Conservation (phyloP, 176 grass and related monocot species). For the Juncus inflexus region DNA sequence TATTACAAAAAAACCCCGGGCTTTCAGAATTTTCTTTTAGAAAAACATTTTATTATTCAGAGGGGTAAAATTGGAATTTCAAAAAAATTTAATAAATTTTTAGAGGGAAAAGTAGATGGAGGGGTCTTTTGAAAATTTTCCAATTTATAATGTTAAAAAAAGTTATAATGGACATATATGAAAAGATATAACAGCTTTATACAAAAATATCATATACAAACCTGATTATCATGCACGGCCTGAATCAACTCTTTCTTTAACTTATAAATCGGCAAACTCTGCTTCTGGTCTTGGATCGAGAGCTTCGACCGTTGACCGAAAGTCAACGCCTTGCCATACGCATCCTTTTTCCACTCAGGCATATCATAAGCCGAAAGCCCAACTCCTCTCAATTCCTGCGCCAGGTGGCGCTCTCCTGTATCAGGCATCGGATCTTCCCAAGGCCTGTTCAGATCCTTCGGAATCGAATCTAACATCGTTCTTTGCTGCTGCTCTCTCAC, state of each 20-base stretch:
- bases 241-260: slow-evolving; percentile 90
- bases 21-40: no score
- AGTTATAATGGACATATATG: no score
- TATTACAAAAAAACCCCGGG: no score
- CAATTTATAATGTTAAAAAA: no score
- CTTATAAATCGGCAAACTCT: slow-evolving; percentile 88
- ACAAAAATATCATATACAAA: no score
- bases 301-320: slow-evolving; percentile 82
- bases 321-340: slow-evolving; percentile 88
- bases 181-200: no score
- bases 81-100: no score
- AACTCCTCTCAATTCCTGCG: slow-evolving; percentile 82
- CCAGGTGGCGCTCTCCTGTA: slow-evolving; percentile 75
- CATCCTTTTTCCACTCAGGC: slow-evolving; percentile 97
- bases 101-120: no score
- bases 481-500: slow-evolving; percentile 90
- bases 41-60: no score
- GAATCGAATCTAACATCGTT: slow-evolving; percentile 93
- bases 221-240: slow-evolving; percentile 92
- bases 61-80: no score
- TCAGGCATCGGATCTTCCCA: slow-evolving; percentile 98
- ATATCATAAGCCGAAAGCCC: slow-evolving; percentile 89
- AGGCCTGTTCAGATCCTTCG: slow-evolving; percentile 93
- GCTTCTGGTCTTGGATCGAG: slow-evolving; percentile 86
- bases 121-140: no score